Evolutionary conservation across 208 protist genomes (phyloP), one percentile per base, ranked within the genome.

Genomic region (Entamoeba invadens): DNA sequence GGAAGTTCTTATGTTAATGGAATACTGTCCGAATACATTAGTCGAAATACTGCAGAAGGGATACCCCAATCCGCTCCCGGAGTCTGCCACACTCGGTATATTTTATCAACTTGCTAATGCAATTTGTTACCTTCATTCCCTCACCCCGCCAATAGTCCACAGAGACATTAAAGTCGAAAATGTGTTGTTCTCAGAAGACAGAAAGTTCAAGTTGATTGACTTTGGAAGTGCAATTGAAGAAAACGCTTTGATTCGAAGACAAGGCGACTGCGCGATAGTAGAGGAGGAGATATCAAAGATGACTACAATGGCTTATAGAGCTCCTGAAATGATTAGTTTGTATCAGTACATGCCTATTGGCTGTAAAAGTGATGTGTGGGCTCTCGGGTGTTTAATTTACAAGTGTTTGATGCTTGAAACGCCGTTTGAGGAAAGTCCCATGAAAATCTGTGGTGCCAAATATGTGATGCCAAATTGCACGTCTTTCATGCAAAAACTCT

Each of bases 281-380:
- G 45, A 91, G 21, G 45, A 45, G 4, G 93, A 95, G 44, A 12
- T 94, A 14, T n/a, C 6, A 25, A 91, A 93, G 45, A 77, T 93
- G 46, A 95, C 94, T 25, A 95, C 94, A 57, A 44, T 87, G 10
- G 92, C 21, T 45, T 95, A 95, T 72, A 12, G 94, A 45, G 16
- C 93, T 45, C 94, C 94, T 45, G 94, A 95, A 93, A 92, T 95
- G 21, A 45, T 94, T 35, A 93, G 93, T 46, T 8, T 95, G 16
- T 95, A 93, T 93, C 4, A 93, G 10, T 45, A 44, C 12, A 8
- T 46, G 1, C 45, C 45, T 42, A 94, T 95, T 45, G 94, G 93
- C 31, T 25, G 42, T 51, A 94, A 94, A 46, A 87, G 5, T 77
- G 94, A 95, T 91, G 68, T 95, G 44, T 95, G 94, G 94, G 94